Percentiles rank a stretch among this genome's conserved stretches.
These are phyloP conservation scores for Backusella parvicylindrica DNA, from an alignment of 192 early-diverging fungal genomes.

Conservation along the genomic window DNA sequence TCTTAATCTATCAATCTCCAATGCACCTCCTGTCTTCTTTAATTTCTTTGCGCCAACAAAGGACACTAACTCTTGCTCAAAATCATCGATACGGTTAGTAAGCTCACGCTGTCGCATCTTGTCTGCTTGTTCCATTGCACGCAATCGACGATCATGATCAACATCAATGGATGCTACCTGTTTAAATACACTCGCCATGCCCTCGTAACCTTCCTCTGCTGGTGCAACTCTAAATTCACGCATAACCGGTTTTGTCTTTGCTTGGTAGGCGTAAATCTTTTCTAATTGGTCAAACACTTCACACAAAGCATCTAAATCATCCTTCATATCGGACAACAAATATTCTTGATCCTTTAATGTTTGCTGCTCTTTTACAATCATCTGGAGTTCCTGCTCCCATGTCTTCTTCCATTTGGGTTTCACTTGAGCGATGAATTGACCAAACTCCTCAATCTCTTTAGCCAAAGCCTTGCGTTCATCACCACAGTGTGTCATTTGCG, in stretches of 20 bases:
- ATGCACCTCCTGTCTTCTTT: conserved; percentile 73
- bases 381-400: conserved; percentile 83
- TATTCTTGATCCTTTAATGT: conserved; percentile 79
- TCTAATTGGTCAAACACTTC: conserved; percentile 59
- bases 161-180: conserved; percentile 68
- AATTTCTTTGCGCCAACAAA: conserved; percentile 66
- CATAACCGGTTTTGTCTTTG: conserved; percentile 34
- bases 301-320: conserved; percentile 57
- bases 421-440: conserved; percentile 57
- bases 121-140: conserved; percentile 65
- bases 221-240: conserved; percentile 54
- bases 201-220: conserved; percentile 59
- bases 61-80: conserved; percentile 64
- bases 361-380: conserved; percentile 75
- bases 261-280: conserved; percentile 56
- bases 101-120: conserved; percentile 66
- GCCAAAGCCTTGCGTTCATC: conserved; percentile 52
- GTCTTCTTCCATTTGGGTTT: conserved; percentile 75
- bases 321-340: conserved; percentile 62
- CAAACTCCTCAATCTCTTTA: conserved; percentile 49
- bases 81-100: conserved; percentile 68
- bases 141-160: conserved; percentile 59
- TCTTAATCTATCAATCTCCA: conserved; percentile 66
- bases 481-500: conserved; percentile 50
- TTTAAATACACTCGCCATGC: conserved; percentile 61